These are phyloP conservation scores for Corymbia maculata DNA, from an alignment of 345 rosid species.

Conservation along the genomic window DNA sequence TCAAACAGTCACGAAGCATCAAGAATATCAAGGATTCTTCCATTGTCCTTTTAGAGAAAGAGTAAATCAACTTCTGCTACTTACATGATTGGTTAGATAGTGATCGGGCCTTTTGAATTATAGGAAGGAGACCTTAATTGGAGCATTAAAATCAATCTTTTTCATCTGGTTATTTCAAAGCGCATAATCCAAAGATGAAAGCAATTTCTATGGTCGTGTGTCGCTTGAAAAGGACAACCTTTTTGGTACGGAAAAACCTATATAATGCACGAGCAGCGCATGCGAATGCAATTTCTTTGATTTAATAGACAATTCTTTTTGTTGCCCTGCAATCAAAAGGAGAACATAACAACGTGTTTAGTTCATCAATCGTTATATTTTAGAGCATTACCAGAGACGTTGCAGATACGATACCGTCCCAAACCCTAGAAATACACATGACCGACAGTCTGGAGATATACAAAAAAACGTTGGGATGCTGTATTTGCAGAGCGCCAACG, in stretches of 20 bases:
- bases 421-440: neutral
- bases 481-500: neutral
- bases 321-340: neutral
- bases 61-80: neutral
- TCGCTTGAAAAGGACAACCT: neutral
- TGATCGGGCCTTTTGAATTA: neutral
- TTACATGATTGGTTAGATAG: neutral
- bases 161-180: neutral
- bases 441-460: neutral
- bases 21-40: neutral
- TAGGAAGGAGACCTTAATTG: neutral
- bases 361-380: neutral
- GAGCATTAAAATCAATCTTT: neutral
- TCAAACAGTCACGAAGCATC: neutral
- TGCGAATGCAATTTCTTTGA: neutral
- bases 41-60: neutral
- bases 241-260: neutral
- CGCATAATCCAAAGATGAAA: neutral
- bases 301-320: neutral
- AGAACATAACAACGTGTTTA: neutral
- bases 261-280: neutral
- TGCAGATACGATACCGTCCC: neutral
- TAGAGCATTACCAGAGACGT: accelerated
- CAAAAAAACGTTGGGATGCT: neutral
- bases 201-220: neutral